Percentiles rank a stretch among this genome's conserved stretches.
These are phyloP conservation scores for Entoloma clypeatum DNA, from an alignment of 1,284 basidiomycete species.

Conservation along the genomic window DNA sequence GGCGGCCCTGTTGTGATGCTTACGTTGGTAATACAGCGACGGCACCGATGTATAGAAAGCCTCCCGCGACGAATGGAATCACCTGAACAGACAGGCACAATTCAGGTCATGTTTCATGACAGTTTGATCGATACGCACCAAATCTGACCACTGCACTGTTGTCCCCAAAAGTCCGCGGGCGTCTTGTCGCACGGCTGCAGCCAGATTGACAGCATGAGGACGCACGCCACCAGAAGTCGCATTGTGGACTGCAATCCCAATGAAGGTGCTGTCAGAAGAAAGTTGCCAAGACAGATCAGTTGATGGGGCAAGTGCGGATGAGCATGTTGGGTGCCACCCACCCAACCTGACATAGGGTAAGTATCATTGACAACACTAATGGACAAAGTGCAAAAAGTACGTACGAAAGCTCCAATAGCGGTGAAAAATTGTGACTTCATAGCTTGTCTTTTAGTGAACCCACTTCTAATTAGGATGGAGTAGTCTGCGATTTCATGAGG, in stretches of 20 bases:
- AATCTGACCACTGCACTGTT: constrained; percentile 69
- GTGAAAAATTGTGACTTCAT: constrained; percentile 91
- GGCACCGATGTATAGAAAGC: constrained; percentile 90
- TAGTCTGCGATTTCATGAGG: constrained; percentile 92
- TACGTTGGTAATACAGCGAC: constrained; percentile 88
- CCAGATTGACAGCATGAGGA: constrained; percentile 50
- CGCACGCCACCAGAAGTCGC: constrained; percentile 47
- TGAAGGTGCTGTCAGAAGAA: constrained; percentile 63
- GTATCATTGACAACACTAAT: constrained; percentile 9
- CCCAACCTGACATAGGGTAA: constrained; percentile 44
- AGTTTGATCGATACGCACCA: constrained; percentile 47
- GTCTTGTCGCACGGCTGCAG: constrained; percentile 66
- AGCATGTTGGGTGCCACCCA: constrained; percentile 28
- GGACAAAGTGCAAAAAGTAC: constrained; percentile 26
- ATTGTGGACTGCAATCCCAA: constrained; percentile 84
- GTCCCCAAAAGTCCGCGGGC: constrained; percentile 78
- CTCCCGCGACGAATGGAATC: constrained; percentile 88
- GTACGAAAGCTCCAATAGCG: constrained; percentile 84
- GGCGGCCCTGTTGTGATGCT: constrained; percentile 31
- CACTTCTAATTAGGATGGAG: constrained; percentile 83
- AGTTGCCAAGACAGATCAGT: too few relatives aligned
- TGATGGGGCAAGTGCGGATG: constrained; percentile 2
- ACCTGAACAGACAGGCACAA: constrained; percentile 45
- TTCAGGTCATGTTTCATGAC: constrained; percentile 19
- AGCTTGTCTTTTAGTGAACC: constrained; percentile 84